phyloP scores from a whole-genome alignment of 441 rosid species.

The Daphne laureola region DNA sequence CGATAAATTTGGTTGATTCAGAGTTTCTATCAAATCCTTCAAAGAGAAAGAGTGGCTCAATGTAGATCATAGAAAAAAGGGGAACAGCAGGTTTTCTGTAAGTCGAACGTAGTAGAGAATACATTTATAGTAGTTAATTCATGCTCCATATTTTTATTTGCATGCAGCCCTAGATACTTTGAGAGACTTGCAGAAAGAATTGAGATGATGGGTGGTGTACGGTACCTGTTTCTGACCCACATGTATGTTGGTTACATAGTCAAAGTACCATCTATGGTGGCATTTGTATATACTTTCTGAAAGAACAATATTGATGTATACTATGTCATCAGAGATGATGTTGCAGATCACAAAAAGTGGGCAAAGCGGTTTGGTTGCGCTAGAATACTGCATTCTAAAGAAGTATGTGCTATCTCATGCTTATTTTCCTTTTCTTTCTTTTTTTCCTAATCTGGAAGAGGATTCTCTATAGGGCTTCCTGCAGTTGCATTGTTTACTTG shows the following conservation, averaged over 20 bases:
- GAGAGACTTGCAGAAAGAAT: constrained; percentile 43
- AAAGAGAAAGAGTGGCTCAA: background rate
- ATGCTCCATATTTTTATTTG: constrained; percentile 1
- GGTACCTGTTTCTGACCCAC: constrained; percentile 58
- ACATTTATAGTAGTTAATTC: background rate
- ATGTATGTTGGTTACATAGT: constrained; percentile 20
- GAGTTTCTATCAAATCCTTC: background rate
- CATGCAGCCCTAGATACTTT: constrained; percentile 47
- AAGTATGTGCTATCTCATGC: constrained; percentile 22
- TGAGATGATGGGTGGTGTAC: constrained; percentile 48
- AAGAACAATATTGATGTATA: constrained; percentile 10
- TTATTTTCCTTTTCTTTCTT: background rate
- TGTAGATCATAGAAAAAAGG: background rate
- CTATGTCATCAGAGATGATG: constrained; percentile 46
- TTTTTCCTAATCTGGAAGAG: too few relatives aligned
- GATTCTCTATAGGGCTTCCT: too few relatives aligned
- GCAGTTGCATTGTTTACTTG: too few relatives aligned
- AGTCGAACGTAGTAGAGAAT: too few relatives aligned
- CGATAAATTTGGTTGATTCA: background rate
- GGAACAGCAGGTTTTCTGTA: background rate
- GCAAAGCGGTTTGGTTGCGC: constrained; percentile 35
- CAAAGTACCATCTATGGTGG: background rate
- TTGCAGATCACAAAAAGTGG: constrained; percentile 68
- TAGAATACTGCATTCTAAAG: constrained; percentile 49
- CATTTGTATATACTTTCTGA: background rate